Conservation (phyloP, 2,329 filamentous ascomycete genomes). For the Mycosphaerella sp. region DNA sequence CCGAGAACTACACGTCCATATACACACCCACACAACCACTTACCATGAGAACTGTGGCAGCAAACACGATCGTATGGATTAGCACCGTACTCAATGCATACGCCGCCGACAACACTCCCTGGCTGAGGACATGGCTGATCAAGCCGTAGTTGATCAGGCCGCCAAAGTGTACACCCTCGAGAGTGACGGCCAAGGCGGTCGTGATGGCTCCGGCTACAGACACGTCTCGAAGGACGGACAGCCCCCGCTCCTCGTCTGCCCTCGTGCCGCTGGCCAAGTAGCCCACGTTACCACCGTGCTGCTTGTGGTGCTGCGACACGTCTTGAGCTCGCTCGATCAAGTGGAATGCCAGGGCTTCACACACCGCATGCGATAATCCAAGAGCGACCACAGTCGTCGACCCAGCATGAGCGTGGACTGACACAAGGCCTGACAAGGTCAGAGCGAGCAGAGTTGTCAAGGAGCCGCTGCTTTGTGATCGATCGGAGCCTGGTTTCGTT, state of each 20-base stretch:
- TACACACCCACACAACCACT: slow-evolving; percentile 18
- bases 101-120: slow-evolving; percentile 21
- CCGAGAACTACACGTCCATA: background rate
- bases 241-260: slow-evolving; percentile 17
- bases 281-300: slow-evolving; percentile 30
- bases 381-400: slow-evolving; percentile 36
- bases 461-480: slow-evolving; percentile 23
- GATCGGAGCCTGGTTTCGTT: slow-evolving; percentile 15
- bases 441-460: slow-evolving; percentile 30
- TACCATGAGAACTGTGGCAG: slow-evolving; percentile 29
- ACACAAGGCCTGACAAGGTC: slow-evolving; percentile 35
- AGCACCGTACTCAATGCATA: slow-evolving; percentile 22
- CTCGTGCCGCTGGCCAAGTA: slow-evolving; percentile 35
- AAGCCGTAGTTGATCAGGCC: slow-evolving; percentile 25
- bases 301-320: slow-evolving; percentile 20
- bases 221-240: slow-evolving; percentile 28
- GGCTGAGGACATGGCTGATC: slow-evolving; percentile 21
- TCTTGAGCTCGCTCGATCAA: slow-evolving; percentile 35
- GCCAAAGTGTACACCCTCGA: slow-evolving; percentile 28
- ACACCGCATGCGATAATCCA: slow-evolving; percentile 40
- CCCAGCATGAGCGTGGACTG: slow-evolving; percentile 33
- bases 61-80: slow-evolving; percentile 23
- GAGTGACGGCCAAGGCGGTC: slow-evolving; percentile 24
- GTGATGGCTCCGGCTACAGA: slow-evolving; percentile 26
- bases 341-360: slow-evolving; percentile 38